Base-by-base conservation (phyloP, 768 basidiomycete species). In the Russula lepida region DNA sequence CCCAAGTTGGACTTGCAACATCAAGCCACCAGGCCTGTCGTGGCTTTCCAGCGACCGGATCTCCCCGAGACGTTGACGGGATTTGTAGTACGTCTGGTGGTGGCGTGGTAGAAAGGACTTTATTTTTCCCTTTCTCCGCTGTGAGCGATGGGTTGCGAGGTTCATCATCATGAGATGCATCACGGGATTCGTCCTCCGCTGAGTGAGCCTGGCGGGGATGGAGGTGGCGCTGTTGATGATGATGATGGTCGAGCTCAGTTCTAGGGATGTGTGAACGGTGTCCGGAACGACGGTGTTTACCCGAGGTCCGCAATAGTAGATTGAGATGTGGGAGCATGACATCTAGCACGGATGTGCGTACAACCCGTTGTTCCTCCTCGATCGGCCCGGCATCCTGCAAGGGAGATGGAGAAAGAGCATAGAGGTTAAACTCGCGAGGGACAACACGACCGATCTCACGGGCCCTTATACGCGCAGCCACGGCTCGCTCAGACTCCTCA, bases 11-110 rank as follows among this genome's bases (percentile, higher is more conserved):
- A 64, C 86, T 91, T 30, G 90, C 79, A 0, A 95, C 84, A 68
- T 98, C 93, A 46, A 98, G 72, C 81, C 92, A 98, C 94, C 94
- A 97, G 5, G 87, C 85, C 63, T 81, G 81, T 27, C 76, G 78
- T 15, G 46, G 37, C 21, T 49, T 58, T 23, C 37, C 56, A 1
- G 37, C 46, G 11, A 33, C 47, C 23, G 39, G 30, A 55, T 69
- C 62, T 62, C 58, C 52, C 62, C 23, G 51, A 43, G n/a, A 48
- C 11, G 19, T 32, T 35, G 9, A 33, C n/a, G 60, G 19, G 23
- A 21, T n/a, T 43, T 35, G 30, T 8, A 28, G 25, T n/a, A 21
- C 46, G 48, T 62, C 51, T 28, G 37, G 52, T 27, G 28, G 46
- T 28, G 48, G 58, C 43, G 6, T 13, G 6, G 33, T 30, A 12